Conservation (phyloP, 257 asterid genomes). For the Nicotiana tomentosiformis region DNA sequence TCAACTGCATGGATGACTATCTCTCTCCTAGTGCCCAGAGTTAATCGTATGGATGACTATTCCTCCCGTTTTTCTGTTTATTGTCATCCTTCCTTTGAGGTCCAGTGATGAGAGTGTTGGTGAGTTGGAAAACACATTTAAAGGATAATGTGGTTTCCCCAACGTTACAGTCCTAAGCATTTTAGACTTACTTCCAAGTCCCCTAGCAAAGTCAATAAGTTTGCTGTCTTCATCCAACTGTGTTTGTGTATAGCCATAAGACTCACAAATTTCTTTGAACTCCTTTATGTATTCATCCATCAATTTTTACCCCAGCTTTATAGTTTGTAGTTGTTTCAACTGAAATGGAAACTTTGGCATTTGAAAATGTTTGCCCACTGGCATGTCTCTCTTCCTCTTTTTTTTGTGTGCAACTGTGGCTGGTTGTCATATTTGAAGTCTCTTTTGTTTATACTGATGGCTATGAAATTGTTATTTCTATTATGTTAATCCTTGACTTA, state of each 20-base stretch:
- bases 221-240: too few species aligned
- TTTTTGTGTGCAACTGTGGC: slow-evolving; percentile 1
- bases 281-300: too few species aligned
- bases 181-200: too few species aligned
- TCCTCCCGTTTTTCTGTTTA: not conserved
- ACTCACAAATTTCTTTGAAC: too few species aligned
- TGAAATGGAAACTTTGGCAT: not conserved
- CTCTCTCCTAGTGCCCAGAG: not conserved
- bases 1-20: not conserved
- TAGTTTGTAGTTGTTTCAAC: too few species aligned
- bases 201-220: too few species aligned
- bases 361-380: not conserved
- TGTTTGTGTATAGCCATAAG: too few species aligned
- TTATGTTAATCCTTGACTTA: not conserved
- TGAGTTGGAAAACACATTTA: not conserved
- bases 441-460: not conserved
- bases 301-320: too few species aligned
- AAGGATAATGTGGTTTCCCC: too few species aligned
- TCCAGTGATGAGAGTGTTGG: not conserved
- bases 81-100: not conserved
- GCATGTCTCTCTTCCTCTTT: not conserved
- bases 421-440: slow-evolving; percentile 20
- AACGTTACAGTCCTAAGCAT: too few species aligned
- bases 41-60: not conserved
- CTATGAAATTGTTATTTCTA: not conserved